These are phyloP conservation scores for Zymoseptoria ardabiliae DNA, from an alignment of 2,329 filamentous ascomycete species.

Conservation along the genomic window DNA sequence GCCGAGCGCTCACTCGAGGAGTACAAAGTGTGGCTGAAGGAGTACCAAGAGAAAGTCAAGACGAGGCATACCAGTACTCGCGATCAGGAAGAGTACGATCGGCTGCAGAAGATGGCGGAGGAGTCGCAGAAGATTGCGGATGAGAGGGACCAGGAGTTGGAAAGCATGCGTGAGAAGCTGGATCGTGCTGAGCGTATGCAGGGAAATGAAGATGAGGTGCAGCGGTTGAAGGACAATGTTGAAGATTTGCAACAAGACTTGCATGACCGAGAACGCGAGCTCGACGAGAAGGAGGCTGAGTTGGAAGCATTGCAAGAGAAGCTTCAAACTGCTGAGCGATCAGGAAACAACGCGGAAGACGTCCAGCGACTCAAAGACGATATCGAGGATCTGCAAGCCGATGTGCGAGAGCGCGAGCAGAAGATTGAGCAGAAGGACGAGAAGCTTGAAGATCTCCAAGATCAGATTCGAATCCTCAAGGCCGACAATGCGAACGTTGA, in stretches of 20 bases:
- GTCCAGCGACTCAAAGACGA: slow-evolving; percentile 40
- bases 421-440: slow-evolving; percentile 37
- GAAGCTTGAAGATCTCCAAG: slow-evolving; percentile 41
- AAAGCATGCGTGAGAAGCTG: slow-evolving; percentile 35
- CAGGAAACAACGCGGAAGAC: slow-evolving; percentile 28
- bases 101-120: slow-evolving; percentile 38
- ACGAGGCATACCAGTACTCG: slow-evolving; percentile 63
- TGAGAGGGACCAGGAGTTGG: slow-evolving; percentile 38
- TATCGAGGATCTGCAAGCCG: slow-evolving; percentile 42
- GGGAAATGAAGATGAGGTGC: slow-evolving; percentile 22
- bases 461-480: slow-evolving; percentile 33
- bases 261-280: slow-evolving; percentile 37
- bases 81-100: slow-evolving; percentile 55
- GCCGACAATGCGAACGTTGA: slow-evolving; percentile 45
- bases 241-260: slow-evolving; percentile 46
- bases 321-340: slow-evolving; percentile 23
- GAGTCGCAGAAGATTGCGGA: slow-evolving; percentile 34
- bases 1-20: slow-evolving; percentile 82
- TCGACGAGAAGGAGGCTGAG: slow-evolving; percentile 42
- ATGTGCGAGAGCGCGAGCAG: slow-evolving; percentile 43
- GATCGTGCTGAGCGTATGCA: slow-evolving; percentile 32
- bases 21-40: slow-evolving; percentile 72
- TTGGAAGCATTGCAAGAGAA: slow-evolving; percentile 42
- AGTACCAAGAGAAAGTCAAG: slow-evolving; percentile 75
- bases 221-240: slow-evolving; percentile 43